Base-by-base conservation (phyloP, 1,284 basidiomycete genomes). In the Pascua guehoae region DNA sequence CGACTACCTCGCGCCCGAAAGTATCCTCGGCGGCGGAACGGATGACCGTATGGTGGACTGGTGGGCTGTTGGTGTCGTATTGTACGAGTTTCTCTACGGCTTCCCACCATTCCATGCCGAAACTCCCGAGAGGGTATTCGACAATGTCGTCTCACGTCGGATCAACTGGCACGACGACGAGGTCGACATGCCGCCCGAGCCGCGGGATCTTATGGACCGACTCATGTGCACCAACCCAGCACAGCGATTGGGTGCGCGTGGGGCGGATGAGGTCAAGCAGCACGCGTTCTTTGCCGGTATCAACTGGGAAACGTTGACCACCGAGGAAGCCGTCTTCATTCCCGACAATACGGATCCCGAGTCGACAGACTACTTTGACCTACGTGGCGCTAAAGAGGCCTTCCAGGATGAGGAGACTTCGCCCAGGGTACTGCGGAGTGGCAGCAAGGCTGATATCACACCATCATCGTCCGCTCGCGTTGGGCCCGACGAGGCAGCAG, bases 281-380 rank as follows among this genome's bases (percentile, higher is more conserved):
- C 96, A 99, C 72, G 86, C 91, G 0, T 97, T 92, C 81, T 91
- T 98, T 69, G 80, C 84, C 40, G 90, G 86, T 36, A 87, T 98
- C 64, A 88, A 98, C 67, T 98, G 96, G 95, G 86, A 89, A 54
- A 88, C 88, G 56, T 86, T 98, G 58, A 90, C 89, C 5, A 86
- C 85, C 9, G 85, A 86, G 4, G 89, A 93, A 70, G 93, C 94
- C 17, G 91, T 90, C 24, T 98, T 99, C 78, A 93, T 98, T 50
- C 96, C 96, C 45, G 89, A 94, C 70, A 86, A 96, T 40, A 86
- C 88, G 10, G 95, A 98, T 75, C 92, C 93, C 0, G 95, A 98
- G 77, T 96, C 91, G 24, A 99, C 96, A 12, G 96, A 98, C 75
- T 99, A 99, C 80, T 99, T 99, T 69, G 96, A 99, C 77, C 85